Evolutionary conservation across 345 rosid species (phyloP).

Genomic region (Arabis alpina): DNA sequence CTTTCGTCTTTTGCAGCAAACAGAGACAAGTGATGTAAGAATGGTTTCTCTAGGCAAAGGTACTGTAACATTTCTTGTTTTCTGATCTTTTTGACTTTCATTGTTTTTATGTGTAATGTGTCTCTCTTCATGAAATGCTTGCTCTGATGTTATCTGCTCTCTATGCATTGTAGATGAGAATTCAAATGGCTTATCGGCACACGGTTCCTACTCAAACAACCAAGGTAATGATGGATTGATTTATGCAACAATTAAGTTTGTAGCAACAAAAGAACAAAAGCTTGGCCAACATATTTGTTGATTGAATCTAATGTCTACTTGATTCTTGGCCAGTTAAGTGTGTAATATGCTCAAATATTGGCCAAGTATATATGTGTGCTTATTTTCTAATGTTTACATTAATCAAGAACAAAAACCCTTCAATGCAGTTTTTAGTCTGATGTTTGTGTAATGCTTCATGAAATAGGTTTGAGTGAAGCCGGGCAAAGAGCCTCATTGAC

Average conservation of each 20-base stretch:
- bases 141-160: slow-evolving; percentile 4
- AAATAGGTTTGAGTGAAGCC: slow-evolving; percentile 52
- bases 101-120: neutral
- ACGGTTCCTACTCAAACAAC: slow-evolving; percentile 47
- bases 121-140: neutral
- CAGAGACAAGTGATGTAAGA: slow-evolving; percentile 71
- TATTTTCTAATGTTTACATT: neutral
- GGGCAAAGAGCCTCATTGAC: slow-evolving; percentile 66
- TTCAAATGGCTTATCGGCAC: slow-evolving; percentile 50
- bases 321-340: too few relatives aligned
- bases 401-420: neutral
- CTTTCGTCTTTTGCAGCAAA: slow-evolving; percentile 43
- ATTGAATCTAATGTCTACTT: too few relatives aligned
- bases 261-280: neutral
- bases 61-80: slow-evolving; percentile 31
- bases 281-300: neutral
- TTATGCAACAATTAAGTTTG: neutral
- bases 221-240: slow-evolving; percentile 53
- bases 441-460: neutral
- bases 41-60: slow-evolving; percentile 65
- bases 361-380: too few relatives aligned
- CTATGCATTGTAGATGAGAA: slow-evolving; percentile 52
- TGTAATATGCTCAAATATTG: too few relatives aligned
- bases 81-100: neutral
- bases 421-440: neutral